Evolutionary conservation across 768 basidiomycete species (phyloP).

Genomic region (Boletus vinaceobasis): DNA sequence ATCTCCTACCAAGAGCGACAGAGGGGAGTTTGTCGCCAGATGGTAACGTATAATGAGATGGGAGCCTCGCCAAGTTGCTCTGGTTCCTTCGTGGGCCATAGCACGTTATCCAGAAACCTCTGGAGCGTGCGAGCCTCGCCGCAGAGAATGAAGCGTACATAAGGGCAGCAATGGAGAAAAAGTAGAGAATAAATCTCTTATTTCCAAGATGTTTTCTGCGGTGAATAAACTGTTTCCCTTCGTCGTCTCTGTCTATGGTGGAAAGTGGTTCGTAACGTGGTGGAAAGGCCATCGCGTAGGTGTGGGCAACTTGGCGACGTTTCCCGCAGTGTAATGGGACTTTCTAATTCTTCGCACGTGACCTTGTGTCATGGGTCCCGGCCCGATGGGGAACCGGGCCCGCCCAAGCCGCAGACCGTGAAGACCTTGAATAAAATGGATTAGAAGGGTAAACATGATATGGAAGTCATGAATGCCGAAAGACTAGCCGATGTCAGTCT

Average conservation of each 20-base stretch:
- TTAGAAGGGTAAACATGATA: neutral
- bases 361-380: neutral
- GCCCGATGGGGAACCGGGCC: too few species aligned
- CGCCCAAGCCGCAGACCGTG: too few species aligned
- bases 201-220: slow-evolving; percentile 1
- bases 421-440: neutral
- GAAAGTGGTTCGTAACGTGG: slow-evolving; percentile 26
- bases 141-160: slow-evolving; percentile 24
- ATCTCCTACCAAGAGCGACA: slow-evolving; percentile 54
- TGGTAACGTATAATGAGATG: slow-evolving; percentile 55
- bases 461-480: neutral
- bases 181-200: slow-evolving; percentile 25
- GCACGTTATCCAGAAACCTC: slow-evolving; percentile 20
- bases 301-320: neutral
- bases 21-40: slow-evolving; percentile 68
- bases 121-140: slow-evolving; percentile 15
- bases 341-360: neutral
- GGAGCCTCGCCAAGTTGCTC: slow-evolving; percentile 25
- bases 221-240: neutral
- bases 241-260: slow-evolving; percentile 14
- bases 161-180: slow-evolving; percentile 17
- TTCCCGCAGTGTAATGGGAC: neutral
- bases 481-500: neutral
- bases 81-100: slow-evolving; percentile 19
- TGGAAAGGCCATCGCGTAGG: slow-evolving; percentile 18